Percentiles rank a stretch among this genome's conserved stretches.
These are phyloP conservation scores for Hyaloscypha bicolor DNA, from an alignment of 495 filamentous ascomycete species.

Conservation along the genomic window DNA sequence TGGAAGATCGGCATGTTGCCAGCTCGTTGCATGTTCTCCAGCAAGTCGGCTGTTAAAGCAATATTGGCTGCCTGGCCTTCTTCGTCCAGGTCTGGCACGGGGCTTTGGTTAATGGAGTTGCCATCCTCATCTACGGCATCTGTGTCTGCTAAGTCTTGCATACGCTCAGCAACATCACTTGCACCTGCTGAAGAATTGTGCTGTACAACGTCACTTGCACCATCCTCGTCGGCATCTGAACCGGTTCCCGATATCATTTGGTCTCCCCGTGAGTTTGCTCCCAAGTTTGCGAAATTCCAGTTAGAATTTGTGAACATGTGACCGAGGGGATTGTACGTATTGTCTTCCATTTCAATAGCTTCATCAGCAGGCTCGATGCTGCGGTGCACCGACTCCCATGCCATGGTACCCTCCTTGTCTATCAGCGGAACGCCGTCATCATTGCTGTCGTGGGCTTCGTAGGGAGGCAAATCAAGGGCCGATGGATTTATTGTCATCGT, in stretches of 20 bases:
- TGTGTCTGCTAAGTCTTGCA: conserved; percentile 27
- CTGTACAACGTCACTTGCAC: conserved; percentile 29
- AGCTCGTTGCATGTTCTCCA: conserved; percentile 7
- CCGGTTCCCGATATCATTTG: conserved; percentile 26
- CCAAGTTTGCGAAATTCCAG: not conserved
- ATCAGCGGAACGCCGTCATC: conserved; percentile 26
- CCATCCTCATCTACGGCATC: conserved; percentile 20
- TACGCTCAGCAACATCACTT: conserved; percentile 5
- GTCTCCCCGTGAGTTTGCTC: not conserved
- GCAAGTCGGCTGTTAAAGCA: conserved; percentile 21
- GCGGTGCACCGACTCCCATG: conserved; percentile 32
- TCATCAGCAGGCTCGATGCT: conserved; percentile 35
- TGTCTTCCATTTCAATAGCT: conserved; percentile 29
- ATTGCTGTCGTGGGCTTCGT: conserved; percentile 26
- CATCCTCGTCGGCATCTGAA: conserved; percentile 19
- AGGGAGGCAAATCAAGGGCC: conserved; percentile 28
- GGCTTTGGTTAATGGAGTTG: conserved; percentile 22
- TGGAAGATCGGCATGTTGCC: not conserved
- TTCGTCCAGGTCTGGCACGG: conserved; percentile 32
- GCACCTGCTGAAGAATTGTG: conserved; percentile 28
- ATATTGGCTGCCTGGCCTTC: conserved; percentile 17
- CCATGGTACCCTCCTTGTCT: conserved; percentile 12
- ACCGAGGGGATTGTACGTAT: not conserved
- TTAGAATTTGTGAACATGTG: conserved; percentile 7
- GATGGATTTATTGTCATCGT: conserved; percentile 30